Conservation (phyloP, 768 basidiomycete genomes). For the Russula ochroleuca region DNA sequence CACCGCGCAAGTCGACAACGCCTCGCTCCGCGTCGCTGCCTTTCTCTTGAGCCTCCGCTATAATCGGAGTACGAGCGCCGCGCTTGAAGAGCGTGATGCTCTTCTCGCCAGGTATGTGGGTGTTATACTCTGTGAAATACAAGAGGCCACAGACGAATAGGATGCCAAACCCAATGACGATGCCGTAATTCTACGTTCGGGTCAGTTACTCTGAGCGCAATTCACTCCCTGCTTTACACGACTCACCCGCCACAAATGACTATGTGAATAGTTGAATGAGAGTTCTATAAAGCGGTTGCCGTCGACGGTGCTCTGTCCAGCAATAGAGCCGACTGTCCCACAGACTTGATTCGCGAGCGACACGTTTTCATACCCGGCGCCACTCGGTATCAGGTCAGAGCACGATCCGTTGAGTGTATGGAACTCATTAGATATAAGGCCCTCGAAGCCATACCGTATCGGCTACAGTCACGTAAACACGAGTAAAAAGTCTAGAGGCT, state of each 20-base stretch:
- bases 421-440: constrained; percentile 78
- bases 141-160: constrained; percentile 55
- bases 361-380: constrained; percentile 56
- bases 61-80: constrained; percentile 37
- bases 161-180: constrained; percentile 59
- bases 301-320: constrained; percentile 57
- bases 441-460: constrained; percentile 68
- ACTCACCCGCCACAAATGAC: constrained; percentile 49
- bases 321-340: constrained; percentile 57
- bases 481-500: neutral
- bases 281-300: constrained; percentile 55
- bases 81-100: constrained; percentile 64
- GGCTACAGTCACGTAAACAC: constrained; percentile 42
- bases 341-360: constrained; percentile 69
- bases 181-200: constrained; percentile 56
- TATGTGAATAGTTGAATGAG: constrained; percentile 40
- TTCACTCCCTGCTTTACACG: neutral
- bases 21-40: constrained; percentile 33
- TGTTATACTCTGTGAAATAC: constrained; percentile 55
- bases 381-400: constrained; percentile 55
- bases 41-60: constrained; percentile 23
- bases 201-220: neutral
- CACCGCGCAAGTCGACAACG: neutral
- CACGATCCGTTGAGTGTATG: constrained; percentile 60
- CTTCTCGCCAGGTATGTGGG: constrained; percentile 35